Evolutionary conservation across 192 early-diverging fungal genomes (phyloP).

Genomic region (Lunasporangiospora selenospora): DNA sequence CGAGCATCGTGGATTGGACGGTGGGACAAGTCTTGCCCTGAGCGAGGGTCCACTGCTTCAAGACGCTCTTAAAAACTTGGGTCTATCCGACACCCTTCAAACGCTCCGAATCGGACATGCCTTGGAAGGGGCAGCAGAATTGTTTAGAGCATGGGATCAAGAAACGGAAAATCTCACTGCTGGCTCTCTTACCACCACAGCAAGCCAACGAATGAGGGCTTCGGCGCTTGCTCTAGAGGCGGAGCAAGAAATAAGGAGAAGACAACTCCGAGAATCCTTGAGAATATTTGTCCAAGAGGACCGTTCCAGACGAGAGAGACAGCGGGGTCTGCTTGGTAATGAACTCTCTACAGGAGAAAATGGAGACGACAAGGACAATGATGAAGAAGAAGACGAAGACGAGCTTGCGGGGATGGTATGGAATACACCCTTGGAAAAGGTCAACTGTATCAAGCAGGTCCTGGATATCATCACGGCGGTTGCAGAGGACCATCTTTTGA

Average conservation of each 20-base stretch:
- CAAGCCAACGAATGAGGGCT: too few relatives aligned
- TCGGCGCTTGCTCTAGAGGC: constrained; percentile 10
- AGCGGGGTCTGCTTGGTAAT: neutral
- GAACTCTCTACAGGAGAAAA: neutral
- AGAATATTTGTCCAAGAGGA: constrained; percentile 32
- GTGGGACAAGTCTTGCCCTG: constrained; percentile 42
- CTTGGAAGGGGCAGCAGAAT: constrained; percentile 32
- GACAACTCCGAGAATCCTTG: constrained; percentile 37
- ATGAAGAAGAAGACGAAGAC: constrained; percentile 20
- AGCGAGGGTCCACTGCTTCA: constrained; percentile 30
- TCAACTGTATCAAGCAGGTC: constrained; percentile 49
- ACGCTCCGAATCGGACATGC: constrained; percentile 33
- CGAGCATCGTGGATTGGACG: constrained; percentile 48
- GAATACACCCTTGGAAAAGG: constrained; percentile 60
- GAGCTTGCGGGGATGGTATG: constrained; percentile 9
- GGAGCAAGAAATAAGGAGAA: constrained; percentile 30
- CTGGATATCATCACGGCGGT: constrained; percentile 52
- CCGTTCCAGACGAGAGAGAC: constrained; percentile 15
- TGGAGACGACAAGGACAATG: constrained; percentile 2
- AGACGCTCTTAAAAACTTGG: constrained; percentile 47
- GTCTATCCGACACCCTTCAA: constrained; percentile 28
- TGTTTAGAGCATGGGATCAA: constrained; percentile 42
- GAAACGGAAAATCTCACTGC: neutral
- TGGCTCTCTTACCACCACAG: neutral
- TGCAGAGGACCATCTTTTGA: constrained; percentile 49